Percentiles rank a stretch among this genome's conserved stretches.
Evolutionary conservation across 2,329 filamentous ascomycete species (phyloP).

Genomic region (Pseudogymnoascus sp.): DNA sequence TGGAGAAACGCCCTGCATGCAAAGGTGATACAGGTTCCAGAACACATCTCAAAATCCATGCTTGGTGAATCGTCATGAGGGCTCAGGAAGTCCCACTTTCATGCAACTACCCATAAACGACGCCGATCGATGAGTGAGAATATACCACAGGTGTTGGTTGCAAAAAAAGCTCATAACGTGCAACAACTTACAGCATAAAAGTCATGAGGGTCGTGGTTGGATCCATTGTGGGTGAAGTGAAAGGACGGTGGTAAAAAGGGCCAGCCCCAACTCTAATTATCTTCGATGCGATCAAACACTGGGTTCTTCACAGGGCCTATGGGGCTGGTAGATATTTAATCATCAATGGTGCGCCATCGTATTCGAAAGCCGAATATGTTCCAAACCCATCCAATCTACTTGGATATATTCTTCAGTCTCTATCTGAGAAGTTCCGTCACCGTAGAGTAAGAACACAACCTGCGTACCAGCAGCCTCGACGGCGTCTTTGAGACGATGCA

Average conservation of each 20-base stretch:
- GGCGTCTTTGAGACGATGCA: neutral
- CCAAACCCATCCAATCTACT: neutral
- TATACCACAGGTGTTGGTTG: neutral
- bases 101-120: conserved; percentile 4
- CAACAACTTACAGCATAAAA: conserved; percentile 54
- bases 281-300: neutral
- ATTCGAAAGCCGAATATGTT: neutral
- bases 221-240: conserved; percentile 37
- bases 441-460: neutral
- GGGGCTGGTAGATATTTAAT: neutral
- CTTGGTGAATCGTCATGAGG: neutral
- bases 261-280: conserved; percentile 2
- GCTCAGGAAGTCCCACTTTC: neutral
- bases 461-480: neutral
- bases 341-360: neutral
- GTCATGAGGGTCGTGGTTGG: conserved; percentile 58
- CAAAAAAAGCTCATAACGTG: conserved; percentile 11
- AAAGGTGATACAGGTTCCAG: neutral
- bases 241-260: neutral
- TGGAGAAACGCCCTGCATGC: neutral
- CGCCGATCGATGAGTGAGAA: neutral
- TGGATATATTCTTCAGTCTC: neutral
- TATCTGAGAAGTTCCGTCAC: neutral
- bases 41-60: neutral
- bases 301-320: neutral